These are phyloP conservation scores for Cucumis variabilis DNA, from an alignment of 331 rosid genomes.

Conservation along the genomic window DNA sequence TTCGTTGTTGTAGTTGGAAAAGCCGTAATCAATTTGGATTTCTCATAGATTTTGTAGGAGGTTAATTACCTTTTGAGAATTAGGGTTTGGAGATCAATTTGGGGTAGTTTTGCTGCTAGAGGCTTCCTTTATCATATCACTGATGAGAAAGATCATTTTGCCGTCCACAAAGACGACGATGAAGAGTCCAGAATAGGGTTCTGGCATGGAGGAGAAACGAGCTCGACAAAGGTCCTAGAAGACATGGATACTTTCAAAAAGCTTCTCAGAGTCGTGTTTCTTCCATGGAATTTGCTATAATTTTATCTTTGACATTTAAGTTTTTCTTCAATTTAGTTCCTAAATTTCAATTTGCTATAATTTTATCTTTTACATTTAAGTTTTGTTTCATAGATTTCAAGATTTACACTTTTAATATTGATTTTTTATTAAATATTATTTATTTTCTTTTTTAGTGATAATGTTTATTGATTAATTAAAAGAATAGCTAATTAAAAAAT, in stretches of 20 bases:
- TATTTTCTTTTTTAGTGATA: too few species aligned
- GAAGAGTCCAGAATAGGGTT: slow-evolving; percentile 77
- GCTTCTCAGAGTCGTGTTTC: slow-evolving; percentile 78
- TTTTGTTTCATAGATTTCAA: too few species aligned
- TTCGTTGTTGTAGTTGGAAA: slow-evolving; percentile 44
- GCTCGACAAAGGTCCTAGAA: slow-evolving; percentile 90
- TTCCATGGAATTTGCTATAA: slow-evolving; percentile 80
- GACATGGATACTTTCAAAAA: slow-evolving; percentile 70
- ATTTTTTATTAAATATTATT: too few species aligned
- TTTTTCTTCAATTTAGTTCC: too few species aligned
- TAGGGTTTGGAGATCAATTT: slow-evolving; percentile 51
- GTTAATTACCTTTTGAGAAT: slow-evolving; percentile 80
- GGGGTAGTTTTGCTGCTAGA: slow-evolving; percentile 49
- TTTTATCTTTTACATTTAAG: too few species aligned
- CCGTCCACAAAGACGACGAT: slow-evolving; percentile 74
- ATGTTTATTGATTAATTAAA: too few species aligned
- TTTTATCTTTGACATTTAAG: too few species aligned
- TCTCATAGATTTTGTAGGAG: slow-evolving; percentile 76
- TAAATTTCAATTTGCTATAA: too few species aligned
- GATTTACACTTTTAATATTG: too few species aligned
- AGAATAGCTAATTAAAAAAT: too few species aligned
- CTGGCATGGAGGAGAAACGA: slow-evolving; percentile 80
- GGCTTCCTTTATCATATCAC: slow-evolving; percentile 89
- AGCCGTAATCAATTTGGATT: slow-evolving; percentile 82
- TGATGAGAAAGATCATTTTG: slow-evolving; percentile 77